Evolutionary conservation across 2,329 filamentous ascomycete genomes (phyloP).

Genomic region (Mycogone perniciosa): DNA sequence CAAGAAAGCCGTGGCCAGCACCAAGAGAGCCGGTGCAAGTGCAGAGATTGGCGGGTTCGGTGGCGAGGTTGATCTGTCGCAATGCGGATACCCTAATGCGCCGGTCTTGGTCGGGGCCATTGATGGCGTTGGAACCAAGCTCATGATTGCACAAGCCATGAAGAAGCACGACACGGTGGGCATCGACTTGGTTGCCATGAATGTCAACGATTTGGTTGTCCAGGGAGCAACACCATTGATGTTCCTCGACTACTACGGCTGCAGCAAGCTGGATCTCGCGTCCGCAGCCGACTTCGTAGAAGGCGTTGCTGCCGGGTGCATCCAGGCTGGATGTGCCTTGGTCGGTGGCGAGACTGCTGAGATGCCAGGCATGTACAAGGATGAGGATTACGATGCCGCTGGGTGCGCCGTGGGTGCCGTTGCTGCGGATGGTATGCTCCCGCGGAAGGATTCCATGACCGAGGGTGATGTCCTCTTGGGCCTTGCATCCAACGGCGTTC

Average conservation of each 20-base stretch:
- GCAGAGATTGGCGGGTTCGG: slow-evolving; percentile 95
- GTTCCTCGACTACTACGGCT: slow-evolving; percentile 98
- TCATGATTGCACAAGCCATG: slow-evolving; percentile 89
- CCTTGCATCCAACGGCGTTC: slow-evolving; percentile 76
- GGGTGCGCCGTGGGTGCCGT: slow-evolving; percentile 87
- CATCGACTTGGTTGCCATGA: slow-evolving; percentile 97
- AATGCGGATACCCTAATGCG: slow-evolving; percentile 65
- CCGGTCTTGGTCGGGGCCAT: slow-evolving; percentile 90
- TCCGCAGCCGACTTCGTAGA: slow-evolving; percentile 81
- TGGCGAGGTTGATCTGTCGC: slow-evolving; percentile 55
- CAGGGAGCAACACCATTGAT: slow-evolving; percentile 92
- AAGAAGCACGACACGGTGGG: slow-evolving; percentile 90
- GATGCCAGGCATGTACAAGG: slow-evolving; percentile 92
- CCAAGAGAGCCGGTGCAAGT: slow-evolving; percentile 77
- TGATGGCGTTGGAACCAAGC: slow-evolving; percentile 93
- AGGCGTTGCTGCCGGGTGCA: slow-evolving; percentile 83
- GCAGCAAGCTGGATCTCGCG: slow-evolving; percentile 74
- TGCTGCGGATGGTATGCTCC: slow-evolving; percentile 61
- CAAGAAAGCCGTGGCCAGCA: slow-evolving; percentile 82
- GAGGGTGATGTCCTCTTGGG: slow-evolving; percentile 82
- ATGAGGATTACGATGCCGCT: slow-evolving; percentile 86
- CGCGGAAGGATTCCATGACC: slow-evolving; percentile 67
- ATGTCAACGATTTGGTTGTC: slow-evolving; percentile 95
- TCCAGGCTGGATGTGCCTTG: slow-evolving; percentile 76
- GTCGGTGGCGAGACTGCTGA: slow-evolving; percentile 98